These are phyloP conservation scores for Gossypium lobatum DNA, from an alignment of 441 rosid species.

Conservation along the genomic window DNA sequence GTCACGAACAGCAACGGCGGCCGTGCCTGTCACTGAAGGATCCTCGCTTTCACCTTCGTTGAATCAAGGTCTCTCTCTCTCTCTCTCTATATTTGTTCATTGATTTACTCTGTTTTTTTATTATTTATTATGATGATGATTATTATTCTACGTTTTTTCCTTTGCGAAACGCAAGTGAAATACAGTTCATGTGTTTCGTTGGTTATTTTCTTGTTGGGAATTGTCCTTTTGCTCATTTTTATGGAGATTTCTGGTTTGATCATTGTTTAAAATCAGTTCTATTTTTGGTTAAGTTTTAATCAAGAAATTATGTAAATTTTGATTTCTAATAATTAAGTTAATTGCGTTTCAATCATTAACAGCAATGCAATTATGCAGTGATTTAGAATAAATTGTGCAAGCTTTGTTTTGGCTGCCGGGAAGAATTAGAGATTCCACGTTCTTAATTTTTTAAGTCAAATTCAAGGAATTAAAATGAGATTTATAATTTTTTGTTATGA, in stretches of 20 bases:
- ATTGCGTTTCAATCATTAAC: neutral
- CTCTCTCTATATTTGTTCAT: neutral
- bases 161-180: neutral
- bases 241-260: conserved; percentile 12
- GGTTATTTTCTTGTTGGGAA: conserved; percentile 6
- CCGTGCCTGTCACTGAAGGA: conserved; percentile 24
- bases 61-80: conserved; percentile 38
- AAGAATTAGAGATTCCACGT: neutral
- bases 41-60: conserved; percentile 56
- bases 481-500: neutral
- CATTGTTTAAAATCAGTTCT: neutral
- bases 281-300: neutral
- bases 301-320: neutral
- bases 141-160: neutral
- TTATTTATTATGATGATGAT: neutral
- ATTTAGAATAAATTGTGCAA: neutral
- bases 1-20: conserved; percentile 32
- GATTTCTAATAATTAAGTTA: neutral
- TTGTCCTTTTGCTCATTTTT: conserved; percentile 19
- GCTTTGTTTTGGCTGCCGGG: neutral
- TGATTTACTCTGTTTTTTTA: neutral
- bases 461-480: neutral
- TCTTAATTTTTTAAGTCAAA: neutral
- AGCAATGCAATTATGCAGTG: neutral
- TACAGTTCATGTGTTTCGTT: conserved; percentile 9